Base-by-base conservation (phyloP, 225 moss, liverwort and hornwort species). In the Straminergon stramineum region DNA sequence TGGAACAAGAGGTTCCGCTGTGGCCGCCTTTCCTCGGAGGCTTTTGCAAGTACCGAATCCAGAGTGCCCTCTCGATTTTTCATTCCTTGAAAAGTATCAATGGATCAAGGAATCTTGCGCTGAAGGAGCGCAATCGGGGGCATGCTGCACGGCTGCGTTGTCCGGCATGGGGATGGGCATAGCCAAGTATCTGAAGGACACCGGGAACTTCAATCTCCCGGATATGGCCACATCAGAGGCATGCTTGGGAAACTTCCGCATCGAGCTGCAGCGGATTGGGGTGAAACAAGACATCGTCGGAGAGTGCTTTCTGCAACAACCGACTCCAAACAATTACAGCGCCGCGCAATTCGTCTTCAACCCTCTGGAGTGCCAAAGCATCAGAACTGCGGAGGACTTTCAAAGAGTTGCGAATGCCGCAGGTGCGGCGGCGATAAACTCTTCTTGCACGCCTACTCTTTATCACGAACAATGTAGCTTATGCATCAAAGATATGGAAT, bases 141-240 rank as follows among this genome's bases (percentile, higher is more conserved):
- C 43, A 43, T 86, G 85, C 79, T 86, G 90, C 74, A 45, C 52
- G 30, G 5, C 74, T 52, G 75, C 64, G 55, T 75, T 81, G 74
- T 43, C 63, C 32, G 90, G 85, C 55, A 86, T 86, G 86, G 90
- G 80, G 39, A 7, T 89, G 67, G 8, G 27, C 65, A 56, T 89
- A 14, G 89, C 84, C 56, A 89, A 89, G 57, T 76, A 89, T 66
- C 84, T 89, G 76, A 89, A 77, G 15, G 89, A 84, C 55, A 89
- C 89, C 57, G 89, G 89, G 66, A 7, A 43, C 57, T 89, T 89
- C 67, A 67, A 21, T 65, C 84, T 89, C 66, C 76, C 67, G 28
- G 84, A 89, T 76, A 2, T 55, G 66, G 28, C 89, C 84, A 89
- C 84, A 77, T 56, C 84, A 41, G 89, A 89, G 45, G 48, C 57